These are phyloP conservation scores for Rhizopogon parksii DNA, from an alignment of 1,284 basidiomycete species.

Conservation along the genomic window DNA sequence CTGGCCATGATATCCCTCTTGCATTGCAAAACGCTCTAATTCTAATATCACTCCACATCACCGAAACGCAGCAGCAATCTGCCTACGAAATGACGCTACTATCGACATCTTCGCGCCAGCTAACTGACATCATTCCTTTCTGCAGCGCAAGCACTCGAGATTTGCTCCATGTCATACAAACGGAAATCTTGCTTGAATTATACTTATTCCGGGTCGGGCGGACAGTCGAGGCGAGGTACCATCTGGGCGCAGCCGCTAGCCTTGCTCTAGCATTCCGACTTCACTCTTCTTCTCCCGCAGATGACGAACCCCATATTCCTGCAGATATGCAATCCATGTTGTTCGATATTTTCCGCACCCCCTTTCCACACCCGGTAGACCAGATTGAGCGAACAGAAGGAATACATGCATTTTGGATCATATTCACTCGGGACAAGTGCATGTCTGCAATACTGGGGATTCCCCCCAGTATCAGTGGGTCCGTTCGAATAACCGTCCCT, in stretches of 20 bases:
- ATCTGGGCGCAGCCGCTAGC: conserved; percentile 34
- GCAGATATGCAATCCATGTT: conserved; percentile 1
- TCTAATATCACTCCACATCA: conserved; percentile 33
- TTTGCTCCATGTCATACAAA: conserved; percentile 40
- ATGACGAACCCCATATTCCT: conserved; percentile 10
- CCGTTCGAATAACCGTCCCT: conserved; percentile 32
- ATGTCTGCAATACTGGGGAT: conserved; percentile 30
- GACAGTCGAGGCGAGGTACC: conserved; percentile 37
- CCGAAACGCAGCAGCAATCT: conserved; percentile 17
- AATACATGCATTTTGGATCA: conserved; percentile 41
- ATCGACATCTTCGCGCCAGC: conserved; percentile 24
- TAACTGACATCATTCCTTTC: conserved; percentile 15
- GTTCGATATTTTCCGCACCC: conserved; percentile 10
- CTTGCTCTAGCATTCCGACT: conserved; percentile 32
- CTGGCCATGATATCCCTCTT: conserved; percentile 17
- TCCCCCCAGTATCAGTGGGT: conserved; percentile 25
- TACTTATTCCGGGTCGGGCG: conserved; percentile 39
- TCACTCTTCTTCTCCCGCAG: conserved; percentile 16
- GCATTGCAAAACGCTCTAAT: conserved; percentile 29
- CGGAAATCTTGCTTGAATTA: conserved; percentile 38
- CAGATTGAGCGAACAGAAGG: conserved; percentile 40
- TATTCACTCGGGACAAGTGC: conserved; percentile 35
- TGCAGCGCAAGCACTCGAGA: conserved; percentile 20
- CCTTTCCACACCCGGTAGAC: conserved; percentile 31
- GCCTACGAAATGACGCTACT: conserved; percentile 24